Conservation (phyloP, 352 stramenopile species). For the Phytophthora litchii region DNA sequence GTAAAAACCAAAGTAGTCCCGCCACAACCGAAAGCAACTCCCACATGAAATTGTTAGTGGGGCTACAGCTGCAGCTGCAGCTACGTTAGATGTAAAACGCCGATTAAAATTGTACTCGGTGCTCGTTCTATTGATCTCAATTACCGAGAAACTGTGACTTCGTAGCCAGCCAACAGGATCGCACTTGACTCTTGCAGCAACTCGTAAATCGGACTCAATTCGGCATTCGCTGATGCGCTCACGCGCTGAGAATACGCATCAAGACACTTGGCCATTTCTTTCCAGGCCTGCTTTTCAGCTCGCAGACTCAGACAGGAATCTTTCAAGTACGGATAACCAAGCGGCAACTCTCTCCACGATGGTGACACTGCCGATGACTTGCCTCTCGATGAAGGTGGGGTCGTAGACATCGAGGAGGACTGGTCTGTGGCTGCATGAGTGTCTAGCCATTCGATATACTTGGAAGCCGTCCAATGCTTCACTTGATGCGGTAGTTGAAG, state of each 20-base stretch:
- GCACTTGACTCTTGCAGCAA: slow-evolving; percentile 73
- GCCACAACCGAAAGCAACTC: background rate
- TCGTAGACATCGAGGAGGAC: slow-evolving; percentile 26
- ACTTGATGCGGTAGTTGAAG: slow-evolving; percentile 79
- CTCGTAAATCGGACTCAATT: slow-evolving; percentile 74
- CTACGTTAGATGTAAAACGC: background rate
- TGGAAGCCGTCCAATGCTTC: slow-evolving; percentile 70
- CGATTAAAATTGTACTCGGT: slow-evolving; percentile 14
- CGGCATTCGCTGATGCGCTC: slow-evolving; percentile 47
- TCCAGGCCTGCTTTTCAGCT: slow-evolving; percentile 81
- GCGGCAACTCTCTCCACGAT: slow-evolving; percentile 54
- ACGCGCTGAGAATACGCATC: slow-evolving; percentile 83
- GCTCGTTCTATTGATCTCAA: slow-evolving; percentile 24
- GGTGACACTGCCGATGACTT: slow-evolving; percentile 20
- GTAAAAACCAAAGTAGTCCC: slow-evolving; percentile 2
- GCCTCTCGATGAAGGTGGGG: slow-evolving; percentile 24
- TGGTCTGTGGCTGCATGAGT: slow-evolving; percentile 44
- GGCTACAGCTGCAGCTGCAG: slow-evolving; percentile 1
- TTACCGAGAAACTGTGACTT: slow-evolving; percentile 53
- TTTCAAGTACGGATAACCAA: slow-evolving; percentile 74
- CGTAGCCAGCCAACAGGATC: slow-evolving; percentile 85
- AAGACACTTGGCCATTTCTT: slow-evolving; percentile 75
- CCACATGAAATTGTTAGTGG: too few species aligned
- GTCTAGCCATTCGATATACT: slow-evolving; percentile 87
- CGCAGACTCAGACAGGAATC: slow-evolving; percentile 48